These are phyloP conservation scores for Fusarium staphyleae DNA, from an alignment of 2,329 filamentous ascomycete species.

Conservation along the genomic window DNA sequence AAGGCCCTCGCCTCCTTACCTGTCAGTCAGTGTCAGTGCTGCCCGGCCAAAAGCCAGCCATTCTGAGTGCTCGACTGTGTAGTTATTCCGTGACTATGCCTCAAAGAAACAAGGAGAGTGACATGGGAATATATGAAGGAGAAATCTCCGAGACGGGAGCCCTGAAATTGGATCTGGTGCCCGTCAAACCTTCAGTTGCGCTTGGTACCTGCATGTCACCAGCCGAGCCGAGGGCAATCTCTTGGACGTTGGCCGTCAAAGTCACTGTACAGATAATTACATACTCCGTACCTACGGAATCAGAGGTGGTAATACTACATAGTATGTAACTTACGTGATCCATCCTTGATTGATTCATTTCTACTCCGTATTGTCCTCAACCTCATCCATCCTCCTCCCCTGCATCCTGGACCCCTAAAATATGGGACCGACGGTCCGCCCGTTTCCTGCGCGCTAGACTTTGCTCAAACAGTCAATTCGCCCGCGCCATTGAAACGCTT, in stretches of 20 bases:
- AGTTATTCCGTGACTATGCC: too few species aligned
- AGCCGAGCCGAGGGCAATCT: neutral
- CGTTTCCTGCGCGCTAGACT: slow-evolving; percentile 30
- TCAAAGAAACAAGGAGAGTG: too few species aligned
- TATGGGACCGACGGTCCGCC: slow-evolving; percentile 23
- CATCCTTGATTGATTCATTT: neutral
- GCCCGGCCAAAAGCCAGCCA: slow-evolving; percentile 11
- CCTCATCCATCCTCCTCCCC: slow-evolving; percentile 1
- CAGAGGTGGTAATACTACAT: too few species aligned
- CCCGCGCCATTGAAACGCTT: slow-evolving; percentile 31
- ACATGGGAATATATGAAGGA: neutral
- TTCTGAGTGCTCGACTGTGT: too few species aligned
- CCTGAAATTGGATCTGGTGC: slow-evolving; percentile 6
- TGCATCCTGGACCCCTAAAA: slow-evolving; percentile 31
- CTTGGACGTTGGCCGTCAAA: too few species aligned
- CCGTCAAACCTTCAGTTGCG: slow-evolving; percentile 4
- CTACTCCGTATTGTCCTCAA: neutral
- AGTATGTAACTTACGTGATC: too few species aligned
- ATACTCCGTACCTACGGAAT: too few species aligned
- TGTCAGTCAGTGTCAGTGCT: slow-evolving; percentile 16
- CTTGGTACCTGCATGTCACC: slow-evolving; percentile 5
- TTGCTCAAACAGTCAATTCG: slow-evolving; percentile 26
- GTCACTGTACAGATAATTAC: too few species aligned
- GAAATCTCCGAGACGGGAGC: slow-evolving; percentile 10
- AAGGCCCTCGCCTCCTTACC: slow-evolving; percentile 17